Evolutionary conservation across 2,329 filamentous ascomycete genomes (phyloP), one percentile per base, ranked within the genome.

Genomic region (Pseudodiploospora longispora): DNA sequence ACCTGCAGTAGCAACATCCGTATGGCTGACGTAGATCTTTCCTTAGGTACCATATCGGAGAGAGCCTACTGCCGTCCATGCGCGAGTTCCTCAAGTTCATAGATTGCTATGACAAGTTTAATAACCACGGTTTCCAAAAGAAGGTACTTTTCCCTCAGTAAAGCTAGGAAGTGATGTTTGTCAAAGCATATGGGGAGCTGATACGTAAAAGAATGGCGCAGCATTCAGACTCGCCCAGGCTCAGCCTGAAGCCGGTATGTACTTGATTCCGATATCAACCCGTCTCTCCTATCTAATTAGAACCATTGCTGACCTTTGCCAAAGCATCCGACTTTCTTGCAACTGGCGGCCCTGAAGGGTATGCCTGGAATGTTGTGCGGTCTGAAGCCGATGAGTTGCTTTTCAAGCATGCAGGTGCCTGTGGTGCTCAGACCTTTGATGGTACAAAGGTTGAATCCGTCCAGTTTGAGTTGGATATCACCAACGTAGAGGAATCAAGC

Each of bases 341-440:
- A 3, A 61, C 59, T 10, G 55, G 56, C 10, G 68, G 67, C 3
- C 61, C 64, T 1, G 46, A 62, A 8, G 56, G 52, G 7, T 61
- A 66, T 42, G 52, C 67, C 2, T 72, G 67, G 67, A 73, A 72
- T 41, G 62, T 72, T 1, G 50, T 71, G 10, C 67, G 69, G 5
- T 70, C 68, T n/a, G 68, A 73, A 48, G 51, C 61, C 1, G 69
- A 72, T 46, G 48, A 71, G 3, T 35, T 72, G 4, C 53, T 73
- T 6, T 70, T 71, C 49, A 41, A 59, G 27, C 65, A 72, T 44
- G 69, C 69, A 1, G 58, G 40, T 1, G 47, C 57, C 9, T 53
- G 59, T 40, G 68, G 69, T 2, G 69, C 65, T 10, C 56, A 64
- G 35, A 57, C 51, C 7, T 71, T 70, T 44, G 65, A 72, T 28